phyloP scores from a whole-genome alignment of 371 early-diverging fungal species.

The Apophysomyces ossiformis region DNA sequence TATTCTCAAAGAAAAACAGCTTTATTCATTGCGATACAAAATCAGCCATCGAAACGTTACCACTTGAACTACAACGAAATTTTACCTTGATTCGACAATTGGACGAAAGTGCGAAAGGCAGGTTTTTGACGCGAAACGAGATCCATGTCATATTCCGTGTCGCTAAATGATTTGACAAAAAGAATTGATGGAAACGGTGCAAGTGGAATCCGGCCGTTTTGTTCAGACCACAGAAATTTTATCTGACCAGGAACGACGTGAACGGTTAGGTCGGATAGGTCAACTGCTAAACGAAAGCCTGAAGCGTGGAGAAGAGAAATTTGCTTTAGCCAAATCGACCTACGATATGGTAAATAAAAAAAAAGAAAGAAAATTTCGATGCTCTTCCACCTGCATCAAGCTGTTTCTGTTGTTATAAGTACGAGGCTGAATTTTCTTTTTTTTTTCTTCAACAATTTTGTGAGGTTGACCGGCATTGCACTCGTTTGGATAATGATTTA shows the following conservation, averaged over 20 bases:
- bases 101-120: conserved; percentile 82
- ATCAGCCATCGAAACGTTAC: conserved; percentile 85
- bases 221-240: conserved; percentile 39
- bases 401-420: not conserved
- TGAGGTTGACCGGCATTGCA: conserved; percentile 89
- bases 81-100: conserved; percentile 89
- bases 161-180: not conserved
- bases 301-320: conserved; percentile 93
- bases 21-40: not conserved
- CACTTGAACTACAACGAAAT: conserved; percentile 88
- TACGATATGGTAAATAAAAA: conserved; percentile 83
- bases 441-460: not conserved
- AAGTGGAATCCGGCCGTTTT: conserved; percentile 46
- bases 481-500: conserved; percentile 90
- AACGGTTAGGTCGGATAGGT: conserved; percentile 63
- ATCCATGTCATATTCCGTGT: not conserved
- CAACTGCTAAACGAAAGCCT: conserved; percentile 69
- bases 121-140: not conserved
- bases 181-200: conserved; percentile 68
- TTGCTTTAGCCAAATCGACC: conserved; percentile 88
- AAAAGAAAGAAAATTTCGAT: too few species aligned
- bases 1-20: not conserved
- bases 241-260: conserved; percentile 56
- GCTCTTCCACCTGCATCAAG: not conserved
- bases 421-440: not conserved